Evolutionary conservation across 202 grass and related monocot genomes (phyloP).

Genomic region (Schoenoplectus tabernaemontani): DNA sequence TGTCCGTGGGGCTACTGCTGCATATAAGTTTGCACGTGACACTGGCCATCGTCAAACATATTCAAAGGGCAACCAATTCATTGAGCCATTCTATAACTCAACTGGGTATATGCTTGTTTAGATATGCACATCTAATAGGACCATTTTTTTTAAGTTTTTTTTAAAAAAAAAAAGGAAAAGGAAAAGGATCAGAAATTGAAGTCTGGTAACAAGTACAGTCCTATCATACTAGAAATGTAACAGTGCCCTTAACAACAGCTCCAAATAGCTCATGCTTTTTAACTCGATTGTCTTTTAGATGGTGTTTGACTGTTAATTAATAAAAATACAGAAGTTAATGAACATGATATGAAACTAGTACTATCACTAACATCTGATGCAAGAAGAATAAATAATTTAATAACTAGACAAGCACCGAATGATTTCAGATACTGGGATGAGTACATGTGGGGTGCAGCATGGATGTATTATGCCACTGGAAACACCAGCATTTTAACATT

Average conservation of each 20-base stretch:
- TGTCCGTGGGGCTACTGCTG: constrained; percentile 32
- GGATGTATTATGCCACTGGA: constrained; percentile 97
- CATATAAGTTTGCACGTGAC: constrained; percentile 74
- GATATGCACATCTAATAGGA: background rate
- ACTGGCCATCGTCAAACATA: constrained; percentile 37
- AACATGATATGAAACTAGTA: background rate
- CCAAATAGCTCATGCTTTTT: background rate
- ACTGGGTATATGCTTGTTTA: constrained; percentile 35
- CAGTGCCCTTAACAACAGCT: background rate
- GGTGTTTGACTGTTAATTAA: background rate
- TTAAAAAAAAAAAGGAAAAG: too few relatives aligned
- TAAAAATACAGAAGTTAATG: background rate
- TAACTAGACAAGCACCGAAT: background rate
- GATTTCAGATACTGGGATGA: constrained; percentile 55
- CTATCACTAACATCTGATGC: background rate
- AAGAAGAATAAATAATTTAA: background rate
- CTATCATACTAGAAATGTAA: background rate
- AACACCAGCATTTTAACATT: constrained; percentile 66
- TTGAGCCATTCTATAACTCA: constrained; percentile 73
- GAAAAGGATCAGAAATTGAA: background rate
- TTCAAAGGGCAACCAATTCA: constrained; percentile 40
- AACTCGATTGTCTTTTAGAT: background rate
- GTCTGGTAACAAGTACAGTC: background rate
- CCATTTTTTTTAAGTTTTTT: background rate
- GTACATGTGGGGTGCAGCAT: constrained; percentile 92